A percentile compares a stretch with the other conserved stretches of the same genome.
These are phyloP conservation scores for Backusella sp. DNA, from an alignment of 192 early-diverging fungal species.

Conservation along the genomic window DNA sequence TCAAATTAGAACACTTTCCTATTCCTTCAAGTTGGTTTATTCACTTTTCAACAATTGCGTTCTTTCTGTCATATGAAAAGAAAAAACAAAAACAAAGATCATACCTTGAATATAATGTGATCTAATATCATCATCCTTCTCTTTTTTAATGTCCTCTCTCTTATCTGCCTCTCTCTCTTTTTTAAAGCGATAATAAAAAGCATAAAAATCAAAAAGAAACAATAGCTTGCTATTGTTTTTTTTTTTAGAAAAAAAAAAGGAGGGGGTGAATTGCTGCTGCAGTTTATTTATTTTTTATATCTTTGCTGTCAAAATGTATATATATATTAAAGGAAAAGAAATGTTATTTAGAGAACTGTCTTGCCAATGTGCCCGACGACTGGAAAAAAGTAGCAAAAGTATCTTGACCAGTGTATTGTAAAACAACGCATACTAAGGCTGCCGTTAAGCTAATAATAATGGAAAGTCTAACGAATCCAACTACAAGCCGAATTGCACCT, in stretches of 20 bases:
- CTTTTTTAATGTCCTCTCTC: background rate
- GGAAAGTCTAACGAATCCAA: slow-evolving; percentile 28
- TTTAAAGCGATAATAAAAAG: background rate
- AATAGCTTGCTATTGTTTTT: background rate
- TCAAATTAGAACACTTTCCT: background rate
- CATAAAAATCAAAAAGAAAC: background rate
- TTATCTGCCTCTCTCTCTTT: background rate
- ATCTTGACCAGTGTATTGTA: slow-evolving; percentile 17
- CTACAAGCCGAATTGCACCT: slow-evolving; percentile 17
- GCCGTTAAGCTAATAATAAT: slow-evolving; percentile 17
- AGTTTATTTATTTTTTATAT: background rate
- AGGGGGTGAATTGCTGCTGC: background rate
- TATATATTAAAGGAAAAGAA: background rate
- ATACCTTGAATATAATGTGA: background rate
- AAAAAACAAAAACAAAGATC: background rate
- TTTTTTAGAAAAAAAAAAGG: background rate
- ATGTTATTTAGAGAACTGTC: background rate
- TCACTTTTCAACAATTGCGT: background rate
- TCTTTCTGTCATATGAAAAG: slow-evolving; percentile 3
- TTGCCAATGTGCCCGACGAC: slow-evolving; percentile 4
- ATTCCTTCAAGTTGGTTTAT: background rate
- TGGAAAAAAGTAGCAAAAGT: slow-evolving; percentile 5
- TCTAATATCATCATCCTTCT: background rate
- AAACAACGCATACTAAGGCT: slow-evolving; percentile 13
- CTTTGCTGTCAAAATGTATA: slow-evolving; percentile 8